These are phyloP conservation scores for Boletus tylopilopsis DNA, from an alignment of 768 basidiomycete species.

Conservation along the genomic window DNA sequence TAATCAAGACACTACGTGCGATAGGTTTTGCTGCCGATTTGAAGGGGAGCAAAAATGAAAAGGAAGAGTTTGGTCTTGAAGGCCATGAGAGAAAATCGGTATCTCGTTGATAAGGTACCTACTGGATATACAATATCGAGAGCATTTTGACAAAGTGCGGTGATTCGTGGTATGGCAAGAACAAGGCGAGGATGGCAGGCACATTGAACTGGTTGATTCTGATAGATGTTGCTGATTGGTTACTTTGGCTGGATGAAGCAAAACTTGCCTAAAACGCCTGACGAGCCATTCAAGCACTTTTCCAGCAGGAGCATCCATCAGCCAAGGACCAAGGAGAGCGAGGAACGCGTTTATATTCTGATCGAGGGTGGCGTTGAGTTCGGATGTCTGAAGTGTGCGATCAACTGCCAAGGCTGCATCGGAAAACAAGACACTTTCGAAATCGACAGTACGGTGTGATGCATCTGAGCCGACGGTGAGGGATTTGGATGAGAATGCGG, in stretches of 20 bases:
- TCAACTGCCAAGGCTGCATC: conserved; percentile 73
- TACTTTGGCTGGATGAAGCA: neutral
- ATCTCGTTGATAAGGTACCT: conserved; percentile 18
- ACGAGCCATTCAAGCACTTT: conserved; percentile 95
- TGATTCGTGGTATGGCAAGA: conserved; percentile 93
- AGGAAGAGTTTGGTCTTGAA: conserved; percentile 54
- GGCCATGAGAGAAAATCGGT: conserved; percentile 1
- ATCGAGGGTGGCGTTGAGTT: conserved; percentile 65
- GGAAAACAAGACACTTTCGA: conserved; percentile 74
- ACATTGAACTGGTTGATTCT: conserved; percentile 96
- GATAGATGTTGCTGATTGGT: neutral
- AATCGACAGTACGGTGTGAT: conserved; percentile 33
- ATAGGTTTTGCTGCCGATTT: conserved; percentile 75
- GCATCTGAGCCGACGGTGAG: conserved; percentile 14
- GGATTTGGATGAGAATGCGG: conserved; percentile 36
- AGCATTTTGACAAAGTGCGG: conserved; percentile 93
- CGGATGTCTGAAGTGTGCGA: conserved; percentile 66
- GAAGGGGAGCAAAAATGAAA: conserved; percentile 69
- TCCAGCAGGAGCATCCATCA: conserved; percentile 76
- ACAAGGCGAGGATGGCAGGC: conserved; percentile 68
- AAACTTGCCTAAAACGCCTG: conserved; percentile 76
- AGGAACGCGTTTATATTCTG: conserved; percentile 58
- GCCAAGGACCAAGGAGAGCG: conserved; percentile 68
- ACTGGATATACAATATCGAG: conserved; percentile 79
- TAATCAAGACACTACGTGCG: conserved; percentile 68